Conservation (phyloP, 805 yeast species). For the Teunomyces kruisii region DNA sequence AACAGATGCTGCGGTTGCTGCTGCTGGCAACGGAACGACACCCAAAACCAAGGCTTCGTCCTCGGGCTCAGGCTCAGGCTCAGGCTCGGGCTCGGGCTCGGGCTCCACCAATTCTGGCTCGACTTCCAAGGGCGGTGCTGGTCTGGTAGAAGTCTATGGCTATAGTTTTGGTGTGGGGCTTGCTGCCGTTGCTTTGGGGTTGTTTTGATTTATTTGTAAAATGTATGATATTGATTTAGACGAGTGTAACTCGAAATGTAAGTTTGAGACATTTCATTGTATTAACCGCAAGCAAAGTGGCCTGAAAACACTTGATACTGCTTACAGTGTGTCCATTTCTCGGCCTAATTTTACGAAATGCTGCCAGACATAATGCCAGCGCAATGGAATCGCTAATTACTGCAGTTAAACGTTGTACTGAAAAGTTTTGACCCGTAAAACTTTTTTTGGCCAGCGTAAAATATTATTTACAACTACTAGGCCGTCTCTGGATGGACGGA, state of each 20-base stretch:
- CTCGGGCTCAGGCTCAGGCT: conserved; percentile 6
- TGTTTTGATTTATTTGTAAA: conserved; percentile 1
- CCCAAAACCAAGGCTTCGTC: conserved; percentile 8
- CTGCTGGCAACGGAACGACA: conserved; percentile 10
- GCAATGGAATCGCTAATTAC: too few relatives aligned
- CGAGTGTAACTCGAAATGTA: neutral
- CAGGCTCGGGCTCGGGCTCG: conserved; percentile 7
- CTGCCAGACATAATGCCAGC: too few relatives aligned
- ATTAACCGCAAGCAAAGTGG: too few relatives aligned
- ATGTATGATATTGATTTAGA: neutral
- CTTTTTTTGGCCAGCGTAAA: too few relatives aligned
- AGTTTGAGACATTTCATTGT: too few relatives aligned
- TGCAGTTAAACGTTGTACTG: too few relatives aligned
- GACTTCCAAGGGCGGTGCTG: neutral
- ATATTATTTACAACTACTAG: too few relatives aligned
- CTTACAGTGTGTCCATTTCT: too few relatives aligned
- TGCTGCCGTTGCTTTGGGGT: conserved; percentile 12
- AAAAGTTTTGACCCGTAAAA: too few relatives aligned
- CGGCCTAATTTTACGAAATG: too few relatives aligned
- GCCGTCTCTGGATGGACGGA: too few relatives aligned
- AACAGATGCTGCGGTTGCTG: conserved; percentile 8
- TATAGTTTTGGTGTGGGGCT: conserved; percentile 3
- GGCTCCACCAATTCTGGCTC: conserved; percentile 4
- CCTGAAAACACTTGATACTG: too few relatives aligned
- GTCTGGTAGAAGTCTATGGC: neutral